phyloP scores from a whole-genome alignment of 768 basidiomycete species.

The Cystobasidium tubakii region DNA sequence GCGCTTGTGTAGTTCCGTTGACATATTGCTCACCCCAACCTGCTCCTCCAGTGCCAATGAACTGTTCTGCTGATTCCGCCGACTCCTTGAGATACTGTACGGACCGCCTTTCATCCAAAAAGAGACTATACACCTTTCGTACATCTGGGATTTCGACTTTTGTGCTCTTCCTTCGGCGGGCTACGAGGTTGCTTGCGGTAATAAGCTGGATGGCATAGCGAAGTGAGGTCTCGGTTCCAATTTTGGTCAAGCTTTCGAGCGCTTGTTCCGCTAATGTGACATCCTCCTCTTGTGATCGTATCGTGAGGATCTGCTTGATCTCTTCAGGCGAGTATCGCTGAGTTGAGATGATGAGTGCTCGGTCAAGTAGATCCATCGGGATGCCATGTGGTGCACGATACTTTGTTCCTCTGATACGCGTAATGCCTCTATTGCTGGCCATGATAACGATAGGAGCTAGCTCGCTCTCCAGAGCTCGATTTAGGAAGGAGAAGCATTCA shows the following conservation, averaged over 20 bases:
- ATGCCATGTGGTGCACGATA: conserved; percentile 91
- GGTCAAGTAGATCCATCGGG: conserved; percentile 86
- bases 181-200: conserved; percentile 79
- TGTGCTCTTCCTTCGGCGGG: conserved; percentile 72
- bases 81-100: conserved; percentile 80
- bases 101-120: conserved; percentile 87
- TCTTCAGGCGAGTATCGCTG: conserved; percentile 76
- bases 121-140: conserved; percentile 66
- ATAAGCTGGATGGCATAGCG: conserved; percentile 93
- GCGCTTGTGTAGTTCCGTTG: neutral
- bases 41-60: conserved; percentile 16
- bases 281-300: conserved; percentile 92
- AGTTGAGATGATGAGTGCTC: conserved; percentile 92
- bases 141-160: conserved; percentile 80
- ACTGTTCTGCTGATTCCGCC: conserved; percentile 34
- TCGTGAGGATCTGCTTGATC: conserved; percentile 83
- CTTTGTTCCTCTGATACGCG: conserved; percentile 88
- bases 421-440: conserved; percentile 94
- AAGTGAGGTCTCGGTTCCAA: conserved; percentile 82
- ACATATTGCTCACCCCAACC: conserved; percentile 29
- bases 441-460: conserved; percentile 93
- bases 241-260: conserved; percentile 70
- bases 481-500: conserved; percentile 97
- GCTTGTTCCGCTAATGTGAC: conserved; percentile 72
- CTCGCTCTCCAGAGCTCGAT: conserved; percentile 88